Percentiles rank a stretch among this genome's conserved stretches.
phyloP scores from a whole-genome alignment of 2,329 filamentous ascomycete species.

The Penicillium sp. region DNA sequence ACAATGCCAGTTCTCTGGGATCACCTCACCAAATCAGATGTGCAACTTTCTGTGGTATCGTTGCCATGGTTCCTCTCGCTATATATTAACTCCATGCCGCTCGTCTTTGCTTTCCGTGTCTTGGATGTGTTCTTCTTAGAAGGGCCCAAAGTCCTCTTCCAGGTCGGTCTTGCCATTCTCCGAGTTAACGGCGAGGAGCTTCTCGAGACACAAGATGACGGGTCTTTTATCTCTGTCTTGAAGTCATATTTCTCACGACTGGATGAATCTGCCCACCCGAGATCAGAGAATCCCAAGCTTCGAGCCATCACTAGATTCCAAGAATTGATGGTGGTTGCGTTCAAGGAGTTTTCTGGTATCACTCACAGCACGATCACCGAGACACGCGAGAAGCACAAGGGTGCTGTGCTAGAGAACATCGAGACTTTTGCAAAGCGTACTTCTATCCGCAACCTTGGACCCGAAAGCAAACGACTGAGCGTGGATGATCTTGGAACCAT shows the following conservation, averaged over 20 bases:
- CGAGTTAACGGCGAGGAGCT: constrained; percentile 96
- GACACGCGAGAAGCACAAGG: constrained; percentile 86
- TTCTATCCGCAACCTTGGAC: constrained; percentile 89
- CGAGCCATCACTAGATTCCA: constrained; percentile 94
- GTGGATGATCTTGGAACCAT: constrained; percentile 82
- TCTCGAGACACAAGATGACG: constrained; percentile 88
- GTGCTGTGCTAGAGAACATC: constrained; percentile 89
- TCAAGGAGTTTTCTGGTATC: constrained; percentile 95
- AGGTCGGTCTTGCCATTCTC: constrained; percentile 93
- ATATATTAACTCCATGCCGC: constrained; percentile 99
- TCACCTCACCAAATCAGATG: constrained; percentile 92
- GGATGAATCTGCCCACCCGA: constrained; percentile 93
- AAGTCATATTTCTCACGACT: constrained; percentile 92
- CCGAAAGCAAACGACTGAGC: constrained; percentile 88
- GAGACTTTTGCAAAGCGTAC: constrained; percentile 97
- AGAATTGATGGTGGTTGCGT: constrained; percentile 97
- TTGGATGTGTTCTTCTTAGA: constrained; percentile 98
- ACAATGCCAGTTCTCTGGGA: constrained; percentile 99
- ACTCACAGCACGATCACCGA: constrained; percentile 91
- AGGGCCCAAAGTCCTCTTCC: constrained; percentile 94
- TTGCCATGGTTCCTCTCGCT: constrained; percentile 96
- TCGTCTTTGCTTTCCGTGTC: constrained; percentile 95
- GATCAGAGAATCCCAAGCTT: constrained; percentile 91
- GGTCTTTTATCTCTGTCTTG: constrained; percentile 91
- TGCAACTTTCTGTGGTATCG: constrained; percentile 95